Evolutionary conservation across 495 filamentous ascomycete species (phyloP).

Genomic region (Daldinia childiae): DNA sequence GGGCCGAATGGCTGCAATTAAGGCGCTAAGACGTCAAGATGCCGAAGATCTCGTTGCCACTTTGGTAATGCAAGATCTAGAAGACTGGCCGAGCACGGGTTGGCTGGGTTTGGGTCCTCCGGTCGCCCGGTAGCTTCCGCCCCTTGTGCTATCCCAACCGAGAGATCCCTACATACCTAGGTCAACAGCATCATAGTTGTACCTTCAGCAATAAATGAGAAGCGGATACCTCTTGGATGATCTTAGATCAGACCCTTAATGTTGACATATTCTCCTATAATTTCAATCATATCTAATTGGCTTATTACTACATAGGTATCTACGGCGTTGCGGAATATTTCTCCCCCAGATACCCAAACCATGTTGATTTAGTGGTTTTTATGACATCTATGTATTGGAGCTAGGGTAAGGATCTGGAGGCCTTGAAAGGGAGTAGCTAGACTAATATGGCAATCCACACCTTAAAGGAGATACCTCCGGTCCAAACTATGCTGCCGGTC

Average conservation of each 20-base stretch:
- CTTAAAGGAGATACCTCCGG: constrained; percentile 28
- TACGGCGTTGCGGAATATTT: background rate
- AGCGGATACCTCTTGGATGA: constrained; percentile 2
- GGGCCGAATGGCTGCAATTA: constrained; percentile 41
- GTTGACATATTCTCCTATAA: background rate
- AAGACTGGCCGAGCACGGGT: constrained; percentile 32
- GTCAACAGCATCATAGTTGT: background rate
- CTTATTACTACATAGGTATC: background rate
- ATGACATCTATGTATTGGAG: background rate
- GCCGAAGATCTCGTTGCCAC: constrained; percentile 46
- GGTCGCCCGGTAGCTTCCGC: constrained; percentile 39
- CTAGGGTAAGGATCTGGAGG: background rate
- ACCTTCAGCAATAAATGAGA: background rate
- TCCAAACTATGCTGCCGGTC: constrained; percentile 15
- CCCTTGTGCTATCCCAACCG: constrained; percentile 19
- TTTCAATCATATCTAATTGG: background rate
- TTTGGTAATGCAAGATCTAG: constrained; percentile 43
- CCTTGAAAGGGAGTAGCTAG: constrained; percentile 8
- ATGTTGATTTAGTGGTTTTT: background rate
- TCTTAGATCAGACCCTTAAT: background rate
- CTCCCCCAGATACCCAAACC: background rate
- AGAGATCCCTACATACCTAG: background rate
- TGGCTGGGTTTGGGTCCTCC: constrained; percentile 20
- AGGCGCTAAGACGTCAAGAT: constrained; percentile 44
- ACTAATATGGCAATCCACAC: constrained; percentile 6